Base-by-base conservation (phyloP, 2,329 filamentous ascomycete species). In the Metarhizium anisopliae region DNA sequence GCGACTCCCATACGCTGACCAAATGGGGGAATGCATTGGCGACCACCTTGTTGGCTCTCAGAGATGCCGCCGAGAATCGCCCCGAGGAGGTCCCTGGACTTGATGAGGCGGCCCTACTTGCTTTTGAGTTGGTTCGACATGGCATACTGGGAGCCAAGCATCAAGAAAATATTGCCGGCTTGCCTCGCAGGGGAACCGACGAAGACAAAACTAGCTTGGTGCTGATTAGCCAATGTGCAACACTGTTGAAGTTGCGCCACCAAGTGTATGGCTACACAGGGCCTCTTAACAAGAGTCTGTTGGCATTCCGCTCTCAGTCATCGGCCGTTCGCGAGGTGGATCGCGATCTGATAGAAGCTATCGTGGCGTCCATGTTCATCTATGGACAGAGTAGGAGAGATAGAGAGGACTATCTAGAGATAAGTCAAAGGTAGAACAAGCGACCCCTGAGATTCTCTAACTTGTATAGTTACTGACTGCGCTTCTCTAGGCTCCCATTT, bases 241-340 rank as follows among this genome's bases (percentile, higher is more conserved):
- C 89, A 54, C 77, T 97, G 56, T 82, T 91, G 53, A 90, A 88
- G 66, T 78, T 97, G 59, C 83, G 85, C 36, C 94, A 99, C 68
- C 82, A 89, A 63, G 79, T 82, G 3, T 92, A 93, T 62, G 94
- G 94, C 35, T 99, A 96, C 71, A 96, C 93, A 2, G 94, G 94
- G 0, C 93, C 94, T 1, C 79, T 99, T 1, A 96, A 91, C 76
- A 87, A 94, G 70, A 91, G 93, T 62, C 78, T 96, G 53, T 79
- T 99, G 47, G 86, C 85, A 30, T 99, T 92, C 75, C 88, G 90
- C 58, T 92, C 90, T 1, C 78, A 97, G 56, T 85, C 90, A 45
- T 86, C 86, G 2, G 84, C 89, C 45, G 85, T 96, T 29, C 87
- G 92, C 43, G 83, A 87, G 60, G 84, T 85, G 38, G 79, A 95